A percentile compares a stretch with the other conserved stretches of the same genome.
Evolutionary conservation across 148 eudicot species (phyloP).

Genomic region (Heliamphora exappendiculata): DNA sequence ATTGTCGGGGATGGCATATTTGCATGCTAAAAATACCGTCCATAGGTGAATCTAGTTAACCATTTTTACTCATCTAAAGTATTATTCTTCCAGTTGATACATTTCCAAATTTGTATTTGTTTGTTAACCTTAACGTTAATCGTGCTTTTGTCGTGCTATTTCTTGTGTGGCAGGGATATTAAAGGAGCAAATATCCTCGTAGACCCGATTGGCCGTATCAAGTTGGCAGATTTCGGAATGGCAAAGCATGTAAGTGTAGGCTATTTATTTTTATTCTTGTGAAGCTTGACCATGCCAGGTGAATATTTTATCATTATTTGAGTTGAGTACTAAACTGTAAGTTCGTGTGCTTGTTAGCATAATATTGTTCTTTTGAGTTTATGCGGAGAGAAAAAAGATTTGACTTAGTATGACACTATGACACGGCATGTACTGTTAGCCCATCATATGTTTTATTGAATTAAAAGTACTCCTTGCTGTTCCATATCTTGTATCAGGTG

Average conservation of each 20-base stretch:
- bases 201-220: conserved; percentile 88
- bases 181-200: conserved; percentile 99
- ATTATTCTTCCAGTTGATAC: too few relatives aligned
- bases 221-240: conserved; percentile 98
- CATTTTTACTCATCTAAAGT: background rate
- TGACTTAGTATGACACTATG: too few relatives aligned
- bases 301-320: too few relatives aligned
- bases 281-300: too few relatives aligned
- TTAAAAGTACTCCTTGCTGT: background rate
- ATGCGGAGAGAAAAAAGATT: background rate
- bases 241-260: conserved; percentile 87
- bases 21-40: conserved; percentile 80
- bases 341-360: background rate
- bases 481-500: conserved; percentile 1
- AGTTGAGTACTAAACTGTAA: too few relatives aligned
- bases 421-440: background rate
- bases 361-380: background rate
- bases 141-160: conserved; percentile 7
- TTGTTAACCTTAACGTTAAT: background rate
- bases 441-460: too few relatives aligned
- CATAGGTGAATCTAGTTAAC: conserved; percentile 57
- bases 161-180: conserved; percentile 64
- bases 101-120: too few relatives aligned
- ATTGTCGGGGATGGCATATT: conserved; percentile 86
- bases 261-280: background rate